Conservation (phyloP, 2,329 filamentous ascomycete species). For the Aureobasidium namibiae region DNA sequence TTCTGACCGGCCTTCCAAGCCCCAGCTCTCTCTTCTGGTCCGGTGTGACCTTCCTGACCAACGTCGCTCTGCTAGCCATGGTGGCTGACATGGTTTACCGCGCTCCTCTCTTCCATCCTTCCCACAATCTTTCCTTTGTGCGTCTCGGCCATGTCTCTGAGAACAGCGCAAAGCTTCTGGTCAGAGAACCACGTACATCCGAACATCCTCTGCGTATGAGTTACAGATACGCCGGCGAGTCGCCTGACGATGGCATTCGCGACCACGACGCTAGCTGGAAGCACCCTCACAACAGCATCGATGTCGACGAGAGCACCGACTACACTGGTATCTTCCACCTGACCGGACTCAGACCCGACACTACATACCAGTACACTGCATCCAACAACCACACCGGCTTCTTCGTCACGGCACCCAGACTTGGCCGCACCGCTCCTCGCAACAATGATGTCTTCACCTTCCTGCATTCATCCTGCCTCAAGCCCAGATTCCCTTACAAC, state of each 20-base stretch:
- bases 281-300: slow-evolving; percentile 53
- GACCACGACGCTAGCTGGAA: slow-evolving; percentile 59
- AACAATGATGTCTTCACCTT: slow-evolving; percentile 69
- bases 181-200: slow-evolving; percentile 71
- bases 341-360: slow-evolving; percentile 59
- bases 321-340: slow-evolving; percentile 68
- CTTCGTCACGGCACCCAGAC: slow-evolving; percentile 67
- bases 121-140: slow-evolving; percentile 72
- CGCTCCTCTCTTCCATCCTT: slow-evolving; percentile 60
- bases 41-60: slow-evolving; percentile 53
- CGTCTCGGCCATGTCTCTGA: slow-evolving; percentile 81
- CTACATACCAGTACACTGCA: slow-evolving; percentile 71
- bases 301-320: slow-evolving; percentile 69
- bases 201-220: slow-evolving; percentile 71
- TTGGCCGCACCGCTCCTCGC: slow-evolving; percentile 50
- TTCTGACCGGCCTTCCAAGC: slow-evolving; percentile 70
- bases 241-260: slow-evolving; percentile 41
- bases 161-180: slow-evolving; percentile 66
- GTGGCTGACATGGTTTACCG: slow-evolving; percentile 72
- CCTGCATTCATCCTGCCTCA: slow-evolving; percentile 85
- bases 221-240: slow-evolving; percentile 37
- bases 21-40: slow-evolving; percentile 60
- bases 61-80: slow-evolving; percentile 59
- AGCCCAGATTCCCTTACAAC: slow-evolving; percentile 82
- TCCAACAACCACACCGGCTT: slow-evolving; percentile 81